Base-by-base conservation (phyloP, 2,329 filamentous ascomycete species). In the Mycogone perniciosa region DNA sequence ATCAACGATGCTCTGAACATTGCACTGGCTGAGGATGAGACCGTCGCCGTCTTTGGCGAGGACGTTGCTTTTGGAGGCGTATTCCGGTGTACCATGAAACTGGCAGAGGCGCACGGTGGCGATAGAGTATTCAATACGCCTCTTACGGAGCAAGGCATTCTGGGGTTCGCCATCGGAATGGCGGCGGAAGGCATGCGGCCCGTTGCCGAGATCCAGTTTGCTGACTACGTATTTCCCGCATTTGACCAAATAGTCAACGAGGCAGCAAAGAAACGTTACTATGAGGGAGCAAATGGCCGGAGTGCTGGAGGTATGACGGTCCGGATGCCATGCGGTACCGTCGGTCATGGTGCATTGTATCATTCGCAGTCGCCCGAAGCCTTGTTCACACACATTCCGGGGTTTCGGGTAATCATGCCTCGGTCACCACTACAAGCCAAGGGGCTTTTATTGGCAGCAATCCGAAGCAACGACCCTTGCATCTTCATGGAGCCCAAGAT, bases 51-150 rank as follows among this genome's bases (percentile, higher is more conserved):
- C 7, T 99, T 99, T 62, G 93, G 93, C 39, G 93, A 99, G 69
- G 93, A 99, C 65, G 90, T 99, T 6, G 89, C 93, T 10, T 99
- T 99, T 57, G 93, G 93, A 39, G 93, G 93, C 48, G 93, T 99
- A 11, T 99, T 99, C 64, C 81, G 93, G 51, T 96, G 90, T 70
- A 92, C 89, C 31, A 92, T 93, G 83, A 89, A 91, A 60, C 77
- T 99, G 11, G 84, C 89, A 31, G 87, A 90, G 55, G 89, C 89
- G 50, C 95, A 93, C 66, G 93, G 93, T 7, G 79, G 82, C 2
- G 87, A 93, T 52, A 79, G 93, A 51, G 91, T 99, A 33, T 99
- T 99, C 76, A 97, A 99, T 70, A 97, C 91, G 13, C 93, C 93
- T 0, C 71, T 99, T 59, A 89, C 86, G 33, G 93, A 99, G 66